Base-by-base conservation (phyloP, 768 basidiomycete genomes). In the Cyclocybe aegerita region DNA sequence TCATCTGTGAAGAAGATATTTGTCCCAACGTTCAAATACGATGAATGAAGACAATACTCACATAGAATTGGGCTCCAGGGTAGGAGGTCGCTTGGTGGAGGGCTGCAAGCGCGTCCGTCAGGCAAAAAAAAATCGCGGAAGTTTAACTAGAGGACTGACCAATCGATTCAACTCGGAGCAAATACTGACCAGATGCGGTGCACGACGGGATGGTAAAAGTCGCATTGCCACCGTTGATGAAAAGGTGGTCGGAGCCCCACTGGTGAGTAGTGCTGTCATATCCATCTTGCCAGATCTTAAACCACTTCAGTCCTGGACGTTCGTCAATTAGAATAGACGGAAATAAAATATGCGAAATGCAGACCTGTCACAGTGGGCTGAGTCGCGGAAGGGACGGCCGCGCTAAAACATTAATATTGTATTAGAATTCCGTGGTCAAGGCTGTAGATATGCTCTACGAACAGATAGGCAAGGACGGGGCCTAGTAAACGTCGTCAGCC, bases 31-130 rank as follows among this genome's bases (percentile, higher is more conserved):
- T 37, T 43, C 12, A 15, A 44, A 40, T 16, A 47, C 37, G 35
- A 14, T 4, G 12, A 39, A 56, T 11, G 35, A 15, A 39, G 12
- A 9, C 34, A 56, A 60, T 34, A 63, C 70, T 46, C 49, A 76
- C 79, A 56, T 81, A 83, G 68, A 83, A 69, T 51, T 82, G 80
- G 15, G 82, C 81, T 34, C 81, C 81, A 29, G 78, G 79, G 59
- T 80, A 81, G 16, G 54, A 48, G 8, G 43, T 52, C 23, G 55
- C 55, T 33, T 33, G 15, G 31, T 56, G 55, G 2, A 56, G 43
- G 7, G 50, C 59, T 57, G 16, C 7, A 34, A 7, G 7, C 34
- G 11, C 45, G 15, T 11, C 15, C 11, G n/a, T 17, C 38, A 43
- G 11, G 31, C 16, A 23, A 46, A 23, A 35, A 34, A 6, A 10